A percentile compares a stretch with the other conserved stretches of the same genome.
Conservation (phyloP, 345 rosid genomes). For the Angophora floribunda region DNA sequence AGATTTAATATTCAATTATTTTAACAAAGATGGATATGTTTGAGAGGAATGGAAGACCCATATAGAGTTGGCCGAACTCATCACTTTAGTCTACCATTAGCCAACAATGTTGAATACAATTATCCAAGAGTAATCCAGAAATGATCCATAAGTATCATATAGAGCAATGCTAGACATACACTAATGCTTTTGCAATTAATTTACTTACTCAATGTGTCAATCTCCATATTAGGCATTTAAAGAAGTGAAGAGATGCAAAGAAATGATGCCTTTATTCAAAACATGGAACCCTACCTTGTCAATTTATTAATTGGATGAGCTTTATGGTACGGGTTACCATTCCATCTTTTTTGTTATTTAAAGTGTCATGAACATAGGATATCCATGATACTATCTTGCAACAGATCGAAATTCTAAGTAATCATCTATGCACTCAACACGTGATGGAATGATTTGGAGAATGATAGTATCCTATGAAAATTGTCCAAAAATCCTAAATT, state of each 20-base stretch:
- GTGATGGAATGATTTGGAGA: too few relatives aligned
- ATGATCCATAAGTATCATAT: background rate
- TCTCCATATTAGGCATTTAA: background rate
- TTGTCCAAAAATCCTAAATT: too few relatives aligned
- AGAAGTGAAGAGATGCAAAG: background rate
- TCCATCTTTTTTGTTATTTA: background rate
- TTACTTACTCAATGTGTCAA: background rate
- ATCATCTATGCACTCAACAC: too few relatives aligned
- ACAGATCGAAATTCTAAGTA: too few relatives aligned
- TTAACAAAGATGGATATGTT: background rate
- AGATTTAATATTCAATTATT: too few relatives aligned
- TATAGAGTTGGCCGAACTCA: background rate
- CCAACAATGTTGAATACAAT: background rate
- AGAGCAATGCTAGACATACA: background rate
- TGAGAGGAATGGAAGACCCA: background rate
- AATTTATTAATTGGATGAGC: background rate
- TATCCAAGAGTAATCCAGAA: background rate
- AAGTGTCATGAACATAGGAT: background rate
- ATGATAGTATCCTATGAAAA: too few relatives aligned
- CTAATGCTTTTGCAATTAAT: background rate
- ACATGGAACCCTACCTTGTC: background rate
- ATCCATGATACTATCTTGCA: too few relatives aligned
- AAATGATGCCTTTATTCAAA: background rate
- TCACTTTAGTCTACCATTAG: background rate
- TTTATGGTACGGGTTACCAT: background rate